Base-by-base conservation (phyloP, 164 flowering plant species). In the Vitis rotundifolia region DNA sequence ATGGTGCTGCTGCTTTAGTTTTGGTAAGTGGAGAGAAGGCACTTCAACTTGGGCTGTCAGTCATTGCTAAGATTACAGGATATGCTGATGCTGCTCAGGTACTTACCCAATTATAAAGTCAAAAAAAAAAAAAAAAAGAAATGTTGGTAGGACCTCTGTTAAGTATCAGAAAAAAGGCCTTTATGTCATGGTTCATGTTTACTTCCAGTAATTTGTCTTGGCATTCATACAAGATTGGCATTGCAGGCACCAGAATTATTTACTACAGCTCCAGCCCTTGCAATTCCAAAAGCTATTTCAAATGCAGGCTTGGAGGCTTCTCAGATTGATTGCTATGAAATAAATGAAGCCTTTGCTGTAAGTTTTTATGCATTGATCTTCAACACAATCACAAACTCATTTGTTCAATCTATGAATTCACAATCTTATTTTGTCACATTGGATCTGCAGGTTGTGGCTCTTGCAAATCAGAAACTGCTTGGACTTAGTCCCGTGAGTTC, bases 31-130 rank as follows among this genome's bases (percentile, higher is more conserved):
- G 94, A 75, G 85, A 85, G 74, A 88, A 71, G 74, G 98, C 89
- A 54, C 66, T 79, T 50, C 68, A 88, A 65, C 86, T 88, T 71
- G 97, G 97, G 65, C 79, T 93, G 62, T 67, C 83, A 66, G 97
- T 93, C 48, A 87, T 93, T 77, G 95, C 92, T 51, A 93, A 81
- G 79, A 89, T 93, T 59, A 71, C 77, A 22, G 97, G 94, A 53
- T 89, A 80, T 77, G 98, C 91, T 74, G 98, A 93, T 82, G 94
- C 98, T 58, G 98, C 97, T 69, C 98, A 91, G 95, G 98, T 93
- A 80, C 54, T 55, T 59, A 13, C 2, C 5, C 49, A 22, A 15
- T 8, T 37, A 12, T 53, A 51, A 26, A 65, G 9, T 61, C 53
- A 5, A 50, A 56, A 48, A 44, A 44, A 37, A 15, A 5, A 50